These are phyloP conservation scores for Dactylellina parvicollis DNA, from an alignment of 2,329 filamentous ascomycete genomes.

Conservation along the genomic window DNA sequence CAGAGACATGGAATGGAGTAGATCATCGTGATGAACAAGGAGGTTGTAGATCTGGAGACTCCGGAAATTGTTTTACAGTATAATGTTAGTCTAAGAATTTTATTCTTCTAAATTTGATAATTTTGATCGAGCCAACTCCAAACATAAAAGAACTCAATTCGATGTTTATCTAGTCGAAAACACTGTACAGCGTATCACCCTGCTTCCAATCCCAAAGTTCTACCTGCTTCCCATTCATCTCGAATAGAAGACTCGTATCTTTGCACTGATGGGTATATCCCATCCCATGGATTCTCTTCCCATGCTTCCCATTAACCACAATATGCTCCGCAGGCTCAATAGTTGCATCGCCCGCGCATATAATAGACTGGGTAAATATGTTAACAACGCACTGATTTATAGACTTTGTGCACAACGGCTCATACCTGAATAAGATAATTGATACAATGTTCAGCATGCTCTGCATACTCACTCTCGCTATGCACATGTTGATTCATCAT, in stretches of 20 bases:
- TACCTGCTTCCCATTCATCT: conserved; percentile 20
- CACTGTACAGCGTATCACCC: conserved; percentile 21
- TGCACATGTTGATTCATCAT: conserved; percentile 32
- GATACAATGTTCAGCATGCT: conserved; percentile 22
- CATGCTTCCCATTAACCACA: conserved; percentile 18
- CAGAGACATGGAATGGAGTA: conserved; percentile 16
- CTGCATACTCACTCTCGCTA: conserved; percentile 22
- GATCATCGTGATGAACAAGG: conserved; percentile 27
- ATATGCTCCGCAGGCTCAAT: conserved; percentile 18
- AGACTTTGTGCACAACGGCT: too few species aligned
- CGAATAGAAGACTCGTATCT: conserved; percentile 20
- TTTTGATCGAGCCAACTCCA: too few species aligned
- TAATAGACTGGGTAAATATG: conserved; percentile 6
- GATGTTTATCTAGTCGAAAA: conserved; percentile 17
- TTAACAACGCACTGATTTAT: neutral
- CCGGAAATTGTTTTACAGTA: conserved; percentile 5
- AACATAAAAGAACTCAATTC: too few species aligned
- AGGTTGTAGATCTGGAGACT: conserved; percentile 19
- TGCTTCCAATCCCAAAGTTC: conserved; percentile 26
- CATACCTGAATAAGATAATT: conserved; percentile 21
- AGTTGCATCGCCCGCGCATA: conserved; percentile 17
- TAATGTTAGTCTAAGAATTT: neutral
- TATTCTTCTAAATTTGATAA: too few species aligned
- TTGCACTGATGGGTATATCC: conserved; percentile 27
- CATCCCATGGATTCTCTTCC: conserved; percentile 28